phyloP scores from a whole-genome alignment of 768 basidiomycete species.

The Lepiota venenata region DNA sequence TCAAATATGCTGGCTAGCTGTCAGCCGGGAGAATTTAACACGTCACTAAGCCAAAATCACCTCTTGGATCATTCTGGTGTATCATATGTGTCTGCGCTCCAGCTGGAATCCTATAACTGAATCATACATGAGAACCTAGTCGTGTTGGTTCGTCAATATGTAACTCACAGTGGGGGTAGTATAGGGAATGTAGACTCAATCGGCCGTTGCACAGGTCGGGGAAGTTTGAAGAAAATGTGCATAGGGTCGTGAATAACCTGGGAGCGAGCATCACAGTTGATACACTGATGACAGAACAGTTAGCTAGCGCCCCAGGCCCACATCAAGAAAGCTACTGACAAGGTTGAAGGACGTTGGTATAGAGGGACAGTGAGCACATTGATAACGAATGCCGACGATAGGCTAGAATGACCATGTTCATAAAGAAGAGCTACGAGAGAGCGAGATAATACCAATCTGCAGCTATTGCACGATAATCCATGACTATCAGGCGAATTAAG shows the following conservation, averaged over 20 bases:
- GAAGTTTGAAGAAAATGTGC: constrained; percentile 88
- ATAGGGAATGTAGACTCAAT: constrained; percentile 52
- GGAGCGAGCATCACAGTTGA: constrained; percentile 73
- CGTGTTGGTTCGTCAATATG: background rate
- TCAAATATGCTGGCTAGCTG: constrained; percentile 53
- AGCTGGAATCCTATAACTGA: constrained; percentile 62
- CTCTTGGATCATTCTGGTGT: constrained; percentile 48
- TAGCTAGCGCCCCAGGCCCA: background rate
- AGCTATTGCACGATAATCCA: constrained; percentile 56
- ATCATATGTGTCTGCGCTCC: constrained; percentile 45
- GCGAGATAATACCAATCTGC: constrained; percentile 42
- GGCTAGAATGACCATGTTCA: constrained; percentile 34
- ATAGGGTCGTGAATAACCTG: constrained; percentile 78
- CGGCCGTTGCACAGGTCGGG: constrained; percentile 66
- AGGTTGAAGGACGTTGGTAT: constrained; percentile 67
- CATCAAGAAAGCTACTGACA: constrained; percentile 41
- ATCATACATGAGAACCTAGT: background rate
- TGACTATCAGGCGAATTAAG: constrained; percentile 45
- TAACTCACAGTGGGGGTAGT: constrained; percentile 63
- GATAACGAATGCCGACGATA: constrained; percentile 79
- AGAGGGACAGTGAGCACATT: constrained; percentile 89
- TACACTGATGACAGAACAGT: constrained; percentile 50
- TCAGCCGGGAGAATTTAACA: background rate
- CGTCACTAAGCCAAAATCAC: constrained; percentile 29
- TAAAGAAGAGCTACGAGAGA: background rate